These are phyloP conservation scores for Fusarium sulawesiense DNA, from an alignment of 2,329 filamentous ascomycete species.

Conservation along the genomic window DNA sequence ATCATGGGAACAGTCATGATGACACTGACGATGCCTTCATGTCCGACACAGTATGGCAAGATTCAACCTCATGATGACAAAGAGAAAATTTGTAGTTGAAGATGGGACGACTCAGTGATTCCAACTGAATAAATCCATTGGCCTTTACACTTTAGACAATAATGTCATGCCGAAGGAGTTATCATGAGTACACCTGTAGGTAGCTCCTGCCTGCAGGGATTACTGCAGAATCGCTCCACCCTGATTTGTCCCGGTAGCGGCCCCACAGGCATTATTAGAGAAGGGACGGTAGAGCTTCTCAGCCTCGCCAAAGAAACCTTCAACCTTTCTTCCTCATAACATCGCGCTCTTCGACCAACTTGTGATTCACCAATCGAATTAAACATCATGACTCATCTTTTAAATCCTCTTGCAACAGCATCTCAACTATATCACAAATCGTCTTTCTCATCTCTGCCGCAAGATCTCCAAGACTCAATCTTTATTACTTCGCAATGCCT, in stretches of 20 bases:
- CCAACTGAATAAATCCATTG: too few relatives aligned
- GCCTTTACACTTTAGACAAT: too few relatives aligned
- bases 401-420: constrained; percentile 78
- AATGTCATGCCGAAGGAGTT: neutral
- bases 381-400: constrained; percentile 67
- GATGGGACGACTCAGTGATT: too few relatives aligned
- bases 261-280: constrained; percentile 14
- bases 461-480: constrained; percentile 76
- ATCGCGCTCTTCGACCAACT: neutral
- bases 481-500: constrained; percentile 78
- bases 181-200: constrained; percentile 10
- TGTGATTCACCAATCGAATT: neutral
- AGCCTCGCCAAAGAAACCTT: constrained; percentile 39
- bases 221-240: constrained; percentile 7
- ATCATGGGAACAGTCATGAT: constrained; percentile 6
- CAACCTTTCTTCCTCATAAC: constrained; percentile 3
- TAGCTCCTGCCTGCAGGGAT: constrained; percentile 11
- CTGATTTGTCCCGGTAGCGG: constrained; percentile 21
- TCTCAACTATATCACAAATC: constrained; percentile 72
- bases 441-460: constrained; percentile 68
- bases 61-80: neutral
- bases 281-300: constrained; percentile 23
- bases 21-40: neutral
- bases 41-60: neutral
- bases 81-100: too few relatives aligned